phyloP scores from a whole-genome alignment of 2,329 filamentous ascomycete species.

The Exophiala xenobiotica region DNA sequence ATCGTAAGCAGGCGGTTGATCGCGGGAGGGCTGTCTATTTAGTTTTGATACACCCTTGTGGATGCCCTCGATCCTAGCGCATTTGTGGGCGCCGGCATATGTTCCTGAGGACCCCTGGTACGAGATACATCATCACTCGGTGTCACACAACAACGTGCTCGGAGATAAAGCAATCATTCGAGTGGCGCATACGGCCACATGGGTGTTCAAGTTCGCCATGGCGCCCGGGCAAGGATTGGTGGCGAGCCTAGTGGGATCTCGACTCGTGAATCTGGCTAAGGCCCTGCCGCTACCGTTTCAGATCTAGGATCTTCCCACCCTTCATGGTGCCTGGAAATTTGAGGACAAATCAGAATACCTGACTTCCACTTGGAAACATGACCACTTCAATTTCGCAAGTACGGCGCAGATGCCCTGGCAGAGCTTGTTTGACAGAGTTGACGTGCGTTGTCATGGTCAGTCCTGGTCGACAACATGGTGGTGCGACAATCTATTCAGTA shows the following conservation, averaged over 20 bases:
- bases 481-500: conserved; percentile 12
- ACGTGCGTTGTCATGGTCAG: conserved; percentile 1
- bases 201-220: background rate
- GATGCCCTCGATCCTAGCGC: no score
- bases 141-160: no score
- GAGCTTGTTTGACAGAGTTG: background rate
- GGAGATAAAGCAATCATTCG: no score
- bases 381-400: conserved; percentile 11
- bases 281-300: conserved; percentile 2
- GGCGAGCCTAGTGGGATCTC: background rate
- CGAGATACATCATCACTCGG: no score
- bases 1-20: no score
- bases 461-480: conserved; percentile 7
- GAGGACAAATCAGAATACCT: background rate
- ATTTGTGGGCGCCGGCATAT: no score
- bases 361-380: background rate
- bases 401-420: background rate
- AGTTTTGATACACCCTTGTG: no score
- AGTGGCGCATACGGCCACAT: background rate
- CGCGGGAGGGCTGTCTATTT: no score
- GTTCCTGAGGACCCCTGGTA: no score
- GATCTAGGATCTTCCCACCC: background rate
- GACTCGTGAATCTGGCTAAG: background rate
- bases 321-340: background rate
- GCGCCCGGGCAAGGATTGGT: background rate